Evolutionary conservation across 345 rosid species (phyloP).

Genomic region (Anastatica hierochuntica): DNA sequence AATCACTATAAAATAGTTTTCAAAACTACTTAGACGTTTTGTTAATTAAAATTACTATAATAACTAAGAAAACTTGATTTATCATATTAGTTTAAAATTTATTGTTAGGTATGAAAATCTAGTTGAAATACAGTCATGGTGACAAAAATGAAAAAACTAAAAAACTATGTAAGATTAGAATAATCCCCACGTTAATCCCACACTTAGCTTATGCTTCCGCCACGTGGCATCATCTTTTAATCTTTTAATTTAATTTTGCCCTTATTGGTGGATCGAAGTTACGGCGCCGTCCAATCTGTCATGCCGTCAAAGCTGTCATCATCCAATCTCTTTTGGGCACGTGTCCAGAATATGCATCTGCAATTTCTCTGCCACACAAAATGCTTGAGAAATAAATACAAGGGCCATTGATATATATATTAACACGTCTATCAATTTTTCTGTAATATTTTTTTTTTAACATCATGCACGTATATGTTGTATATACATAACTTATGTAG

Average conservation of each 20-base stretch:
- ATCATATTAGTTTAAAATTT: no score
- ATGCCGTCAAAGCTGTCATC: constrained; percentile 23
- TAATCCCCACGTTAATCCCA: constrained; percentile 18
- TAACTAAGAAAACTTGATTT: no score
- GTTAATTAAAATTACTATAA: no score
- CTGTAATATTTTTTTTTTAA: no score
- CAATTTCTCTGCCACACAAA: constrained; percentile 15
- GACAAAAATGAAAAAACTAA: no score
- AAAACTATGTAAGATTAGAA: no score
- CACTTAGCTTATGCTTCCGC: constrained; percentile 7
- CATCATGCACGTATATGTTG: no score
- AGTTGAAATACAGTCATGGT: no score
- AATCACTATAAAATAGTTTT: no score
- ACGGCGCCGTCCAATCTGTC: constrained; percentile 22
- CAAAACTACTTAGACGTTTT: no score
- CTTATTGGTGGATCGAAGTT: constrained; percentile 13
- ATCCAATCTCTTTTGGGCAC: constrained; percentile 3
- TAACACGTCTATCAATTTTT: not conserved
- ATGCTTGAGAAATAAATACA: constrained; percentile 8
- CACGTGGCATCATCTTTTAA: constrained; percentile 10
- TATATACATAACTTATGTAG: no score
- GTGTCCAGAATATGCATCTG: constrained; percentile 3
- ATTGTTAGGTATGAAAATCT: no score
- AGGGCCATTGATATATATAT: not conserved
- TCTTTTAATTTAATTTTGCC: not conserved